Evolutionary conservation across 495 filamentous ascomycete species (phyloP), one percentile per base, ranked within the genome.

Genomic region (Penicillium arizonense): DNA sequence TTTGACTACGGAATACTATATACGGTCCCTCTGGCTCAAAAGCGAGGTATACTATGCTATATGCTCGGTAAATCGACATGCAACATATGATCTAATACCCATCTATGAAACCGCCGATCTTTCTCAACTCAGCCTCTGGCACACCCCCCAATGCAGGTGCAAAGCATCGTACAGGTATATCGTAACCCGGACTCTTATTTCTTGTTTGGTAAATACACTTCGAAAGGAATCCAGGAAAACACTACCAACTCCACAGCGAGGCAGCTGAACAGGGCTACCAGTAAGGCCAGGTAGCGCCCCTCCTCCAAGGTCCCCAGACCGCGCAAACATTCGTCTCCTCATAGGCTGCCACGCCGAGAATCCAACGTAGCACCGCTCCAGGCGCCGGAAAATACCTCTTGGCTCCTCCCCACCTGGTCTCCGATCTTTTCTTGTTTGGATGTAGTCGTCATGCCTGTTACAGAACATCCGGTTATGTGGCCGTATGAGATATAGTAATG

Each of bases 261-360:
- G 30, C 44, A 39, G 13, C 9, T 47, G 35, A 37, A 20, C n/a
- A n/a, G 11, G 47, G 18, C 59, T 59, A 32, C 62, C 62, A 65
- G 62, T 65, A 44, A 52, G 50, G 26, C 53, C 26, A 34, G 28
- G 11, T 4, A 36, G 39, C 56, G 20, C 59, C 59, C 62, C 62
- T 62, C 58, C 58, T 55, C 56, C 62, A 65, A 65, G 62, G 62
- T 65, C 59, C 59, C 41, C 62, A 58, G 51, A 40, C 35, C 38
- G 50, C 40, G 24, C 56, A 51, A 57, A 53, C 34, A 48, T 14
- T 52, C 26, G 59, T 41, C 55, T 48, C 18, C 47, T 62, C 48
- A 63, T 60, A 65, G 62, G 62, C 59, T 50, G 34, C 43, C 48
- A 46, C 40, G 21, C 44, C 41, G 23, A 38, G 24, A 56, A 24